Evolutionary conservation across 768 basidiomycete species (phyloP).

Genomic region (Dioszegia crocea): DNA sequence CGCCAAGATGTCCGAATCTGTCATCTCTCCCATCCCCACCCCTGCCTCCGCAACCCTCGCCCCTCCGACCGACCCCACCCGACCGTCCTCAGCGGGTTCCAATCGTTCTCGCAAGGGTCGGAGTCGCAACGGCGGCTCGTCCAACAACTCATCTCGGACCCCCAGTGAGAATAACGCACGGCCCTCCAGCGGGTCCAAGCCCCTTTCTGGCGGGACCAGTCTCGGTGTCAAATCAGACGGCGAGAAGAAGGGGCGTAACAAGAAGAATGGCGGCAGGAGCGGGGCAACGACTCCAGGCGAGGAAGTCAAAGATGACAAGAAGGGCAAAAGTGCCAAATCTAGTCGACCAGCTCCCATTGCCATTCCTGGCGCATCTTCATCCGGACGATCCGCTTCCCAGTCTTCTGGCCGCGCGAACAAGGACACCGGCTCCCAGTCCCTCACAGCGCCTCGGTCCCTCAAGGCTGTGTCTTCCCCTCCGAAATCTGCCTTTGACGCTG

Average conservation of each 20-base stretch:
- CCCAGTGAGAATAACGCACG: constrained; percentile 16
- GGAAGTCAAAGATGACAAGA: constrained; percentile 6
- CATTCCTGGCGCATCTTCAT: constrained; percentile 10
- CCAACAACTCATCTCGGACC: constrained; percentile 28
- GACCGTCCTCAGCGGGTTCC: constrained; percentile 33
- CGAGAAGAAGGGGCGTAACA: constrained; percentile 11
- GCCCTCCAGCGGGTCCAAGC: constrained; percentile 30
- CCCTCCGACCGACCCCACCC: constrained; percentile 26
- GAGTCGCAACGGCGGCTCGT: constrained; percentile 8
- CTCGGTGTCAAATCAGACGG: constrained; percentile 24
- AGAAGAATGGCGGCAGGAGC: constrained; percentile 8
- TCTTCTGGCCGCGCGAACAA: not conserved
- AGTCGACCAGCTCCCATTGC: constrained; percentile 25
- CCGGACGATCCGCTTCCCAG: not conserved
- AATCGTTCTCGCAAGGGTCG: constrained; percentile 26
- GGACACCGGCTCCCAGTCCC: not conserved
- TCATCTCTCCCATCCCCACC: constrained; percentile 4
- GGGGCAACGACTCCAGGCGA: constrained; percentile 3
- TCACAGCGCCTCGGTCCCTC: constrained; percentile 16
- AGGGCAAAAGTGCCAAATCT: not conserved
- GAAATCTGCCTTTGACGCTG: constrained; percentile 33
- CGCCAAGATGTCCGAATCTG: constrained; percentile 10
- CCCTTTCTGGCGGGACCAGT: constrained; percentile 35
- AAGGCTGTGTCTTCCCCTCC: constrained; percentile 22
- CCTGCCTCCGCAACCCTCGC: constrained; percentile 18